These are phyloP conservation scores for Elaeis oleifera DNA, from an alignment of 202 grass and related monocot species.

Conservation along the genomic window DNA sequence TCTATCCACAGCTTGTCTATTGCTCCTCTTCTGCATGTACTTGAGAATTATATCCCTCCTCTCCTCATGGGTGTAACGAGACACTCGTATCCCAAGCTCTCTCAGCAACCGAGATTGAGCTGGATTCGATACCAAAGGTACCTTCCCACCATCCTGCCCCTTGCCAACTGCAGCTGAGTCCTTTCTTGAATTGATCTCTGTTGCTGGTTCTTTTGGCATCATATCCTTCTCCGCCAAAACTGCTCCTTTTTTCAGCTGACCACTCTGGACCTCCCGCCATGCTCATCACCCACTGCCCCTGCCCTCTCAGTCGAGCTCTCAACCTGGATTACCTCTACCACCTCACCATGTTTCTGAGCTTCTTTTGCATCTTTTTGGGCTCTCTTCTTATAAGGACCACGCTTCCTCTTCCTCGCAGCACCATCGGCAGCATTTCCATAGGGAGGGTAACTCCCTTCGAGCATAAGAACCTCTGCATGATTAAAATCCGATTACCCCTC, in stretches of 20 bases:
- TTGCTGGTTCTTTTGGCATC: too few relatives aligned
- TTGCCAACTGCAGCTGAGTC: constrained; percentile 1
- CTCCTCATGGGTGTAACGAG: constrained; percentile 81
- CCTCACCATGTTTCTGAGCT: constrained; percentile 13
- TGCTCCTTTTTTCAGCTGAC: too few relatives aligned
- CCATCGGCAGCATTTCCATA: neutral
- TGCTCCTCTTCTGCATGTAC: constrained; percentile 94
- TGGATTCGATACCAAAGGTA: constrained; percentile 26
- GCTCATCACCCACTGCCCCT: constrained; percentile 5
- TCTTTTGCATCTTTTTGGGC: constrained; percentile 13
- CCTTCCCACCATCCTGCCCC: constrained; percentile 21
- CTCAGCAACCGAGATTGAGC: constrained; percentile 53
- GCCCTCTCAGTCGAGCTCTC: constrained; percentile 21
- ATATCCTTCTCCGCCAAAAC: too few relatives aligned
- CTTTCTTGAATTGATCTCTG: neutral
- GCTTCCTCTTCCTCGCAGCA: constrained; percentile 24
- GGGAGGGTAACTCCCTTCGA: constrained; percentile 23
- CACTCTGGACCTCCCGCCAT: constrained; percentile 8
- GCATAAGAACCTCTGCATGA: constrained; percentile 34
- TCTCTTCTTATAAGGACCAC: constrained; percentile 16
- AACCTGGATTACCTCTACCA: constrained; percentile 16
- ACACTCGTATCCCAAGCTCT: constrained; percentile 79
- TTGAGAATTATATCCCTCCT: constrained; percentile 88
- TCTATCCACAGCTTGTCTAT: constrained; percentile 54
- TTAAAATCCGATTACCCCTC: constrained; percentile 21